phyloP scores from a whole-genome alignment of 2,329 filamentous ascomycete species.

The Elsinoe necatrix region DNA sequence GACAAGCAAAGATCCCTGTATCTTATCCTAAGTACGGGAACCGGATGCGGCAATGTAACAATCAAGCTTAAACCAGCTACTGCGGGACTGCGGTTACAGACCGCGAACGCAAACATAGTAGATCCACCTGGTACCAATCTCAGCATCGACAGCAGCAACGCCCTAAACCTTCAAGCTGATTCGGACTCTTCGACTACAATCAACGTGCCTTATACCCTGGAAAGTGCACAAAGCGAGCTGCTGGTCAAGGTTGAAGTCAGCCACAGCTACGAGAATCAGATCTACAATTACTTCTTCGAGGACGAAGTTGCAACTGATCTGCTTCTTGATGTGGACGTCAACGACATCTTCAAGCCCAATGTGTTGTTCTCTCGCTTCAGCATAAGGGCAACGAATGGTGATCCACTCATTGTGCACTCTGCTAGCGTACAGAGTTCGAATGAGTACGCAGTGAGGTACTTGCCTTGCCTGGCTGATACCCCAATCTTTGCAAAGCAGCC shows the following conservation, averaged over 20 bases:
- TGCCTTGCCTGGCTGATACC: conserved; percentile 39
- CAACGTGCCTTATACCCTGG: conserved; percentile 6
- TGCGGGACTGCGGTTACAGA: conserved; percentile 50
- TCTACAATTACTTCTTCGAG: conserved; percentile 45
- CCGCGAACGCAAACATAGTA: conserved; percentile 40
- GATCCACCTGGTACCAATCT: conserved; percentile 36
- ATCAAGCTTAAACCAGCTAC: conserved; percentile 51
- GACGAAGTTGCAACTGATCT: conserved; percentile 63
- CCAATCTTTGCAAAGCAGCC: conserved; percentile 74
- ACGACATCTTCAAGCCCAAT: conserved; percentile 83
- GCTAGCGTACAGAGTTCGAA: conserved; percentile 64
- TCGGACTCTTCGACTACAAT: neutral
- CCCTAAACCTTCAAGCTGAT: conserved; percentile 33
- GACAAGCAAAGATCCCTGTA: conserved; percentile 72
- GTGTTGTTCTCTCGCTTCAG: conserved; percentile 83
- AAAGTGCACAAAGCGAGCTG: conserved; percentile 2
- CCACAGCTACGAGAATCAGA: conserved; percentile 52
- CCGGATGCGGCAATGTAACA: conserved; percentile 44
- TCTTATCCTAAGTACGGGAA: conserved; percentile 62
- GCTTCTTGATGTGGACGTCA: conserved; percentile 88
- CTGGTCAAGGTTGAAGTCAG: conserved; percentile 44
- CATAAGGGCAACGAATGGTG: conserved; percentile 67
- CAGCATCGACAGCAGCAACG: conserved; percentile 37
- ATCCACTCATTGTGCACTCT: conserved; percentile 64
- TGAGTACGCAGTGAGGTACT: conserved; percentile 56